Conservation (phyloP, 495 filamentous ascomycete species). For the Neurospora sp. region DNA sequence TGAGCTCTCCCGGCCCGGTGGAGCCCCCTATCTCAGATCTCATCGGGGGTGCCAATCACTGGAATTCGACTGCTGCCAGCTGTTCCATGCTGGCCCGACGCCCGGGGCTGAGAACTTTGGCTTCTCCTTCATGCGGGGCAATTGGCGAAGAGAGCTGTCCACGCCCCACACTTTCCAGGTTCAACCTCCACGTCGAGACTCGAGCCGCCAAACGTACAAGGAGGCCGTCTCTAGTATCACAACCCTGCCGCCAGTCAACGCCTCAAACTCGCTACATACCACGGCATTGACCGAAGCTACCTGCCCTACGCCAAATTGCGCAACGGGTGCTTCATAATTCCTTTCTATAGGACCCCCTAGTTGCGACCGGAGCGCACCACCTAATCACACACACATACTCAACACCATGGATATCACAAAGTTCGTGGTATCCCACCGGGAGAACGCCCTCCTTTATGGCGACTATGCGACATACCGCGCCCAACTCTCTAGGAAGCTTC, state of each 20-base stretch:
- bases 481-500: constrained; percentile 70
- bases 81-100: background rate
- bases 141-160: background rate
- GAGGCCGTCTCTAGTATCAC: background rate
- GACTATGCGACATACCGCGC: constrained; percentile 79
- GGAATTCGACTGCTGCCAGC: background rate
- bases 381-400: background rate
- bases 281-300: background rate
- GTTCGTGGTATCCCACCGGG: constrained; percentile 64
- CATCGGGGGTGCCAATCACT: background rate
- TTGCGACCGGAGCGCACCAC: background rate
- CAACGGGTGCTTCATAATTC: background rate
- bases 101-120: background rate
- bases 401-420: constrained; percentile 78
- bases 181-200: background rate
- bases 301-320: background rate
- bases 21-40: background rate
- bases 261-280: background rate
- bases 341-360: background rate
- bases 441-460: constrained; percentile 74
- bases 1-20: background rate
- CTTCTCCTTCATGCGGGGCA: background rate
- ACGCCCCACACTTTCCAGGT: background rate
- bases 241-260: background rate
- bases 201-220: background rate